A percentile compares a stretch with the other conserved stretches of the same genome.
Evolutionary conservation across 1,284 basidiomycete species (phyloP).

Genomic region (Ganoderma multipileum): DNA sequence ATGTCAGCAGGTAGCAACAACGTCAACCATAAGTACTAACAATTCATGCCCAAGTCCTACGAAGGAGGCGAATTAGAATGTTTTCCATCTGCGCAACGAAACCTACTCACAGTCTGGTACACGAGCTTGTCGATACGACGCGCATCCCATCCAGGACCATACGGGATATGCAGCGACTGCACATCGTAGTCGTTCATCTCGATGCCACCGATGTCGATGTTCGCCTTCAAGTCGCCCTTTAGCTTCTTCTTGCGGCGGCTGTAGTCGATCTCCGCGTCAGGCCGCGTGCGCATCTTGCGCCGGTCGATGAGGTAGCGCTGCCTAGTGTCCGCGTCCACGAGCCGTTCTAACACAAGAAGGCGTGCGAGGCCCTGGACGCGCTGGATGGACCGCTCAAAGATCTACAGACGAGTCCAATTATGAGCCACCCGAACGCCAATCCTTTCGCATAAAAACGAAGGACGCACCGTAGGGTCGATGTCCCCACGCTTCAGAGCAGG

Average conservation of each 20-base stretch:
- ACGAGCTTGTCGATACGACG: constrained; percentile 62
- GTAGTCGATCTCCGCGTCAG: constrained; percentile 34
- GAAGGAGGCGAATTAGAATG: neutral
- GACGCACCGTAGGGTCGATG: constrained; percentile 60
- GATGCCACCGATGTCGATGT: constrained; percentile 47
- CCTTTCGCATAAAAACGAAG: no score
- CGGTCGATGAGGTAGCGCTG: constrained; percentile 52
- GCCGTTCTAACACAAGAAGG: constrained; percentile 63
- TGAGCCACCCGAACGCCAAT: no score
- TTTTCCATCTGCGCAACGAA: no score
- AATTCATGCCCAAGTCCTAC: constrained; percentile 62
- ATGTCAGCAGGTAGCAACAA: neutral
- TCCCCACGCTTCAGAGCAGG: constrained; percentile 55
- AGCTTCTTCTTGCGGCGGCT: constrained; percentile 41
- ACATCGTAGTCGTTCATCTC: constrained; percentile 70
- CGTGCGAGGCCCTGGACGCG: constrained; percentile 63
- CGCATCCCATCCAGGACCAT: constrained; percentile 67
- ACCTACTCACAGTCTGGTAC: constrained; percentile 52
- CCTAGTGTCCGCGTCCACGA: constrained; percentile 50
- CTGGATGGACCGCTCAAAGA: constrained; percentile 62
- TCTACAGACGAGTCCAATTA: constrained; percentile 41
- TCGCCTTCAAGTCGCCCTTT: constrained; percentile 60
- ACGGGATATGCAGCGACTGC: constrained; percentile 62
- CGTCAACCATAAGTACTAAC: constrained; percentile 39
- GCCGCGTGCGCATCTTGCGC: constrained; percentile 55